Evolutionary conservation across 2,329 filamentous ascomycete species (phyloP), one percentile per base, ranked within the genome.

Genomic region (Beauveria rudraprayagi): DNA sequence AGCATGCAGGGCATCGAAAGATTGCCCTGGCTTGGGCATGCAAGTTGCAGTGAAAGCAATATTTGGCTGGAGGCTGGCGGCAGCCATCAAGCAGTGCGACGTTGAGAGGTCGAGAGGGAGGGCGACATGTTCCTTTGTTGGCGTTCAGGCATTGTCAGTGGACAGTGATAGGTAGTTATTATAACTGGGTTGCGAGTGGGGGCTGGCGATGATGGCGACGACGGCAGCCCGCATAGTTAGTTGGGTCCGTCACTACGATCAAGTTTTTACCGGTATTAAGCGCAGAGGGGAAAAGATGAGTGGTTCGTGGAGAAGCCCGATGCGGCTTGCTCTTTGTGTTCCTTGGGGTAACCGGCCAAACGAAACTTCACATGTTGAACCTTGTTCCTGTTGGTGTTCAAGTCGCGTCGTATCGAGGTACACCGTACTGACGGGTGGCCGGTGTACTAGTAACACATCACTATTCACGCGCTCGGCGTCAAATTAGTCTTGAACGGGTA

Each of bases 51-150:
- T 34, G 14, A 7, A 16, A 40, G n/a, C 47, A 59, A 59, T 52
- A 59, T 59, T 59, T 46, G 56, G 56, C 56, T 30, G 47, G 47
- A 44, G 44, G 30, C 43, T 59, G 46, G 44, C 37, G 22, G 22
- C 52, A 16, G 28, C 22, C 24, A 30, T 26, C 24, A 52, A 34
- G 47, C 40, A 10, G 56, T 59, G 56, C 48, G 24, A 59, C 47
- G 11, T 40, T 59, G 37, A 26, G 19, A 24, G 26, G 34, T 30
- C 8, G 8, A 30, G 30, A 34, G 30, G 30, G 44, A 30, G 37
- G 43, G 43, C 19, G 22, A 11, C n/a, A 34, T 43, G 46, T 16
- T 37, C 14, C 11, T 37, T 37, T 37, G 34, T 37, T 16, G 34
- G 34, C 34, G 11, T 37, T 16, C 11, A 16, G 34, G 34, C 34